Percentiles rank a stretch among this genome's conserved stretches.
These are phyloP conservation scores for Phytophthora rubi DNA, from an alignment of 352 stramenopile genomes.

Conservation along the genomic window DNA sequence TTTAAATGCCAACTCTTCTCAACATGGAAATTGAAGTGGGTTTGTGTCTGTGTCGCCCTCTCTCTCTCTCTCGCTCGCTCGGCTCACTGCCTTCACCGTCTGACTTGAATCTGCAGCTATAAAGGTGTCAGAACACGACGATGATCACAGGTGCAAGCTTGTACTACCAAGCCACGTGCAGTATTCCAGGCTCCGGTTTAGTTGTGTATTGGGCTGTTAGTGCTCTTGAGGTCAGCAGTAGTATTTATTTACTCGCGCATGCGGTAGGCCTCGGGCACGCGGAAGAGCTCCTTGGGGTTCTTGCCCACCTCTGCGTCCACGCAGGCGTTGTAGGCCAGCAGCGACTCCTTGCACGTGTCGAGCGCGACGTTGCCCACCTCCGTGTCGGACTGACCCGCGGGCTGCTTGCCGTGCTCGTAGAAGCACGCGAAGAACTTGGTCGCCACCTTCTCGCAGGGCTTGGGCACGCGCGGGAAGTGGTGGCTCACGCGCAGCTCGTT, in stretches of 20 bases:
- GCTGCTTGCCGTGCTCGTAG: constrained; percentile 83
- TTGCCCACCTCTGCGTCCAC: constrained; percentile 64
- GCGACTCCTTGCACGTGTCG: constrained; percentile 51
- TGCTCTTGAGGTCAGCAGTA: neutral
- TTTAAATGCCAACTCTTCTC: constrained; percentile 41
- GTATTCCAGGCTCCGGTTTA: neutral
- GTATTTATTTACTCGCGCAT: constrained; percentile 49
- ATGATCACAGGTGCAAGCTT: neutral
- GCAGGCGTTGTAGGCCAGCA: constrained; percentile 80
- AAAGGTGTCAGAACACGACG: neutral
- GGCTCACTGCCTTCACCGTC: neutral
- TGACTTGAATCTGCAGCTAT: neutral
- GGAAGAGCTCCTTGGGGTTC: constrained; percentile 78
- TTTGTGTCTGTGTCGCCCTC: constrained; percentile 20
- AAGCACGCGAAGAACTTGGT: constrained; percentile 85
- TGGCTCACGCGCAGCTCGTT: constrained; percentile 67
- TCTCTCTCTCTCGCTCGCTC: neutral
- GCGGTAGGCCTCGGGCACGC: constrained; percentile 82
- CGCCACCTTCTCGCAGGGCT: constrained; percentile 69
- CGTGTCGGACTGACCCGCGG: constrained; percentile 52
- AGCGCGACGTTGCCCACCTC: constrained; percentile 76
- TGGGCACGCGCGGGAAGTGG: constrained; percentile 80
- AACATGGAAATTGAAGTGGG: constrained; percentile 41
- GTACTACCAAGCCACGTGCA: neutral
- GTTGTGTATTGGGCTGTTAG: constrained; percentile 12